Percentiles rank a stretch among this genome's conserved stretches.
Conservation (phyloP, 2,329 filamentous ascomycete genomes). For the Proliferodiscus dingleyae region DNA sequence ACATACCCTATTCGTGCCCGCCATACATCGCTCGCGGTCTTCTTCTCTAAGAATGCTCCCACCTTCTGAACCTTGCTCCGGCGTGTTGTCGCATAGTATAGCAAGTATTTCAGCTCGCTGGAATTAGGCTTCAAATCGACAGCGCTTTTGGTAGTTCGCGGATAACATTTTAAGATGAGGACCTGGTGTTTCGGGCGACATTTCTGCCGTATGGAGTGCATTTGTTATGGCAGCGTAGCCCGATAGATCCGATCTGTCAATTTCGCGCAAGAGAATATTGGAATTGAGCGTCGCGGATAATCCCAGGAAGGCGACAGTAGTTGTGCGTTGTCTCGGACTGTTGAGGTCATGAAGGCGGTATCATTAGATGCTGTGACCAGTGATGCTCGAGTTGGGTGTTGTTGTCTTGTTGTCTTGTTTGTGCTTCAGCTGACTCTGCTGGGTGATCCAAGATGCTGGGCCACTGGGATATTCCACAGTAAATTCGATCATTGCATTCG, state of each 20-base stretch:
- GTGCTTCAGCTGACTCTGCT: background rate
- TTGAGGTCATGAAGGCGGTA: background rate
- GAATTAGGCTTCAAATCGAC: conserved; percentile 94
- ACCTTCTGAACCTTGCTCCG: conserved; percentile 96
- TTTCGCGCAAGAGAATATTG: background rate
- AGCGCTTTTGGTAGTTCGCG: conserved; percentile 82
- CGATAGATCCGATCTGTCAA: background rate
- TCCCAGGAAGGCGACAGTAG: background rate
- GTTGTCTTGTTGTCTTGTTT: background rate
- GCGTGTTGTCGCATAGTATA: conserved; percentile 94
- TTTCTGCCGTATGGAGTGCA: conserved; percentile 62
- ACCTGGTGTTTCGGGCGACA: conserved; percentile 95
- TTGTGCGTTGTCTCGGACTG: background rate
- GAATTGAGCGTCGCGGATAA: background rate
- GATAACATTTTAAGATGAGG: conserved; percentile 93
- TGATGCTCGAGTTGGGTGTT: background rate
- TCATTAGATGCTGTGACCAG: background rate
- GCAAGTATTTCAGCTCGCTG: conserved; percentile 91
- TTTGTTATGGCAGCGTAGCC: conserved; percentile 31
- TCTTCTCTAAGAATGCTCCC: conserved; percentile 88
- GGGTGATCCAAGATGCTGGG: background rate
- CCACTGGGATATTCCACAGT: background rate
- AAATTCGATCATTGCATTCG: background rate
- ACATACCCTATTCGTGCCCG: conserved; percentile 78
- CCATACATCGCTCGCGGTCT: conserved; percentile 87